Conservation (phyloP, 768 basidiomycete species). For the Pilatotrama ljubarskyi region DNA sequence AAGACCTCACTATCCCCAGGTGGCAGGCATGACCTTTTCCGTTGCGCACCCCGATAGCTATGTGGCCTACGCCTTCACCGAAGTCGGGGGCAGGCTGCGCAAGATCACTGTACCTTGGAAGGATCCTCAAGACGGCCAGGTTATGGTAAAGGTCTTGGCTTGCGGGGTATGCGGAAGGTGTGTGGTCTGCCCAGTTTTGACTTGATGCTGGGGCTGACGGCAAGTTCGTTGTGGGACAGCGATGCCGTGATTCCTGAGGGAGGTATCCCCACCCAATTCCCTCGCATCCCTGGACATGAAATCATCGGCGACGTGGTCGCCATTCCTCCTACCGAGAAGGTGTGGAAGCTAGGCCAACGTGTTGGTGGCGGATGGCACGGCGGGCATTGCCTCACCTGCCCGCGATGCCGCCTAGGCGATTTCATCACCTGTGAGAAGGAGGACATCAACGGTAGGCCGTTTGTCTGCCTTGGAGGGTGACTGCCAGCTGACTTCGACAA, state of each 20-base stretch:
- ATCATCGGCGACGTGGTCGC: conserved; percentile 30
- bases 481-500: background rate
- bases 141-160: conserved; percentile 30
- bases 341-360: conserved; percentile 32
- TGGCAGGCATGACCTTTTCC: background rate
- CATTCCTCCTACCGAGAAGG: conserved; percentile 20
- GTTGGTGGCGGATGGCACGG: conserved; percentile 35
- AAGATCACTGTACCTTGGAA: conserved; percentile 22
- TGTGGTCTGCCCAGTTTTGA: background rate
- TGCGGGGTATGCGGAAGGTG: conserved; percentile 31
- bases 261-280: conserved; percentile 1
- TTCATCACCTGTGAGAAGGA: conserved; percentile 28
- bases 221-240: background rate
- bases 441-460: conserved; percentile 21
- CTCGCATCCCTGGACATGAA: conserved; percentile 32
- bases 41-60: conserved; percentile 20
- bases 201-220: background rate
- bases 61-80: conserved; percentile 21
- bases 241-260: conserved; percentile 1
- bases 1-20: background rate
- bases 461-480: background rate
- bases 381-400: conserved; percentile 29
- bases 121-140: conserved; percentile 23
- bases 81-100: conserved; percentile 19
- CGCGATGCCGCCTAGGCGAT: conserved; percentile 27